Percentiles rank a stretch among this genome's conserved stretches.
Conservation (phyloP, 352 stramenopile genomes). For the Globisporangium paroecandrum region DNA sequence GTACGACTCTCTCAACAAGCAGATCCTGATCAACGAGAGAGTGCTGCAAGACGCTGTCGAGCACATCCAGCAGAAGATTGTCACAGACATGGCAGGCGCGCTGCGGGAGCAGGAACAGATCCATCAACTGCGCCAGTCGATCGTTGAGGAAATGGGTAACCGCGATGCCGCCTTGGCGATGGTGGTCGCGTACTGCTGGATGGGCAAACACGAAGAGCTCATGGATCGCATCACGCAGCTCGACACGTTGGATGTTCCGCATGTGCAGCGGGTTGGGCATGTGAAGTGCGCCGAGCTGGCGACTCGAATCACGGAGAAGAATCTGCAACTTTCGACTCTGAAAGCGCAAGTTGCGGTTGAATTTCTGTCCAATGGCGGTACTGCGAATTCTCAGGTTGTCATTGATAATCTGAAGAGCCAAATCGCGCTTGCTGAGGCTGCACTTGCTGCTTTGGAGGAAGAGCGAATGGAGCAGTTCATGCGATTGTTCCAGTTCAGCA, state of each 20-base stretch:
- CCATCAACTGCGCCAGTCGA: conserved; percentile 26
- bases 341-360: too few relatives aligned
- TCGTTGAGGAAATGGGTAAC: conserved; percentile 32
- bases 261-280: background rate
- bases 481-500: conserved; percentile 3
- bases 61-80: conserved; percentile 17
- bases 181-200: conserved; percentile 31
- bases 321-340: background rate
- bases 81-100: conserved; percentile 20
- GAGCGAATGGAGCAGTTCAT: background rate
- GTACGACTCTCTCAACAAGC: conserved; percentile 31
- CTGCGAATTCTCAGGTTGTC: too few relatives aligned
- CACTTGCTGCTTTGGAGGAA: background rate
- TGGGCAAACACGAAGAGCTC: background rate
- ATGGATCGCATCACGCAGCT: background rate
- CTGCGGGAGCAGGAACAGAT: conserved; percentile 29
- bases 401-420: background rate
- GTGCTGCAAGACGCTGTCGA: conserved; percentile 22
- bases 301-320: background rate
- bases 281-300: conserved; percentile 1
- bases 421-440: background rate
- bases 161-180: conserved; percentile 34
- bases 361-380: too few relatives aligned
- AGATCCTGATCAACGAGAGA: conserved; percentile 37
- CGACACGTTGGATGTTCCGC: background rate